These are phyloP conservation scores for Sisymbrium altissimum DNA, from an alignment of 345 rosid species.

Conservation along the genomic window DNA sequence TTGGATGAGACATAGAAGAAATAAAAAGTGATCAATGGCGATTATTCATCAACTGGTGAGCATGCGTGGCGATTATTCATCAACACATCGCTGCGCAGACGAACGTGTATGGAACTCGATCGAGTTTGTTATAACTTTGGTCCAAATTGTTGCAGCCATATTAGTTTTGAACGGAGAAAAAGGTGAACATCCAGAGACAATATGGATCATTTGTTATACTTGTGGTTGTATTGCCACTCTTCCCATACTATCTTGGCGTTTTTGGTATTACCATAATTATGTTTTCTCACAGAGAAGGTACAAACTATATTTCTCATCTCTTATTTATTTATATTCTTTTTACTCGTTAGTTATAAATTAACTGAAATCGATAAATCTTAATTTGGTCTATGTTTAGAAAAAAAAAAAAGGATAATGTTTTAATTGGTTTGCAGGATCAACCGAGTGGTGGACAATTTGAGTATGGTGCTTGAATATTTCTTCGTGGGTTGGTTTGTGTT, in stretches of 20 bases:
- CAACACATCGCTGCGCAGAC: background rate
- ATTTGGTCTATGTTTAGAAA: too few species aligned
- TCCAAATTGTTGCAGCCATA: constrained; percentile 8
- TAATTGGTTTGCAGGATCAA: background rate
- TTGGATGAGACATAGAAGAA: background rate
- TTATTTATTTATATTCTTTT: background rate
- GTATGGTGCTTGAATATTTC: too few species aligned
- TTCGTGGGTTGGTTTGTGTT: background rate
- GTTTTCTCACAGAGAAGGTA: background rate
- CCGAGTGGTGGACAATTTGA: background rate
- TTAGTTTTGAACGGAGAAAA: background rate
- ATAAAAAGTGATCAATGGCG: background rate
- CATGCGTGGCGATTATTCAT: background rate
- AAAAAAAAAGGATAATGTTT: too few species aligned
- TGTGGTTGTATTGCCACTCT: constrained; percentile 3
- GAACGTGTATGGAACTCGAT: background rate
- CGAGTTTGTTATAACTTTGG: constrained; percentile 4
- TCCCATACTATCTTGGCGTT: background rate
- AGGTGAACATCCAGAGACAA: background rate
- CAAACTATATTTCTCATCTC: background rate
- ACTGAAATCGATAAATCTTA: too few species aligned
- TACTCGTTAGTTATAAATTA: too few species aligned
- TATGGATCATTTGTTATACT: constrained; percentile 2
- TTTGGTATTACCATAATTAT: background rate
- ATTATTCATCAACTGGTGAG: background rate